phyloP scores from a whole-genome alignment of 768 basidiomycete species.

The Mycena metata region DNA sequence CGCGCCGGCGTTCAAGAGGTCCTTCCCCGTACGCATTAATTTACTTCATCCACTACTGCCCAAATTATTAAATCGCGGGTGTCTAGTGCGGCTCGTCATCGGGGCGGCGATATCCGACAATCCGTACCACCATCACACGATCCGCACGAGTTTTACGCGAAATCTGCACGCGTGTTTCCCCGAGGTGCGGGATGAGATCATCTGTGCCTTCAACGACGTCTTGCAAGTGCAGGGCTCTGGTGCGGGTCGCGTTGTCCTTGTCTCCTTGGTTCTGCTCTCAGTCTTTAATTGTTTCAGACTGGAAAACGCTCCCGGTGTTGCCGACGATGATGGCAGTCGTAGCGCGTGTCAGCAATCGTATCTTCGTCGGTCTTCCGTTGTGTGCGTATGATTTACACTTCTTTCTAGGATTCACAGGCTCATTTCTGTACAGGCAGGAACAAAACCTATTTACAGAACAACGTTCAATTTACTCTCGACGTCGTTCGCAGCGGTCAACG shows the following conservation, averaged over 20 bases:
- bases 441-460: constrained; percentile 29
- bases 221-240: constrained; percentile 11
- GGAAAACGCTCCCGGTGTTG: constrained; percentile 33
- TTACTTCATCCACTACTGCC: background rate
- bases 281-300: constrained; percentile 19
- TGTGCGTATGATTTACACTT: constrained; percentile 28
- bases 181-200: constrained; percentile 52
- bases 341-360: constrained; percentile 42
- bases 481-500: background rate
- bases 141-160: constrained; percentile 6
- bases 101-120: background rate
- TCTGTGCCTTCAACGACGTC: constrained; percentile 30
- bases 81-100: background rate
- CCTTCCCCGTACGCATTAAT: background rate
- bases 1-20: constrained; percentile 50
- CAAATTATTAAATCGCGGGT: background rate
- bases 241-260: background rate
- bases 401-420: background rate
- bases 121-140: background rate
- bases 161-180: constrained; percentile 46
- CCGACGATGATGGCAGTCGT: constrained; percentile 38
- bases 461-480: constrained; percentile 25
- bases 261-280: background rate
- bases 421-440: constrained; percentile 32
- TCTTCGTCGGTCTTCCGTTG: constrained; percentile 45